Conservation (phyloP, 805 yeast genomes). For the Kregervanrija pseudodelftensis region DNA sequence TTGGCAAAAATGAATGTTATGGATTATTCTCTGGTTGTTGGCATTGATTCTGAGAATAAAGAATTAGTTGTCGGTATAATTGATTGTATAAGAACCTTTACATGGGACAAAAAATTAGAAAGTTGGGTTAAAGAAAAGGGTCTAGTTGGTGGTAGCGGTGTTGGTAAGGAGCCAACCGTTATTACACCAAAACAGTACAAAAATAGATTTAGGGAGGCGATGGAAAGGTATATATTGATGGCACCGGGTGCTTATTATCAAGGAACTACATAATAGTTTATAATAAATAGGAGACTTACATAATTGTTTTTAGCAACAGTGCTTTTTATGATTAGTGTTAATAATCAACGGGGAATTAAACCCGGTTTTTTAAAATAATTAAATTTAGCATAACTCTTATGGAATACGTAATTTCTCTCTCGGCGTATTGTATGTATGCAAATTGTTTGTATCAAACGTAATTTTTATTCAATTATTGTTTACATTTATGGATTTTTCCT, state of each 20-base stretch:
- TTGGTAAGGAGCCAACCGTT: slow-evolving; percentile 91
- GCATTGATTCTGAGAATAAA: slow-evolving; percentile 65
- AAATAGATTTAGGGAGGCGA: slow-evolving; percentile 90
- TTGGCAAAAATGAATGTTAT: slow-evolving; percentile 95
- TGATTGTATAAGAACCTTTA: slow-evolving; percentile 88
- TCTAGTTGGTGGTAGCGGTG: slow-evolving; percentile 69
- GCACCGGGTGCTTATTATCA: slow-evolving; percentile 62
- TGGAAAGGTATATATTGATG: slow-evolving; percentile 91
- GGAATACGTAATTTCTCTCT: too few relatives aligned
- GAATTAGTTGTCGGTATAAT: slow-evolving; percentile 89
- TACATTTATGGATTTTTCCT: too few relatives aligned
- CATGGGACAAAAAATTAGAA: slow-evolving; percentile 98
- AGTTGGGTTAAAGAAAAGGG: slow-evolving; percentile 98
- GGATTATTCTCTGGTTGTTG: slow-evolving; percentile 96
- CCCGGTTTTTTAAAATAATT: too few relatives aligned
- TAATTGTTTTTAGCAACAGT: background rate
- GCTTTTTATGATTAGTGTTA: background rate
- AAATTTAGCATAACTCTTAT: too few relatives aligned
- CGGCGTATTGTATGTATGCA: too few relatives aligned
- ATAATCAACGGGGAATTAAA: background rate
- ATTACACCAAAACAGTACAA: slow-evolving; percentile 96
- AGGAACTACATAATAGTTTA: slow-evolving; percentile 14
- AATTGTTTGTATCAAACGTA: too few relatives aligned
- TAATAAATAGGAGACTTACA: background rate
- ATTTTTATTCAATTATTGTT: too few relatives aligned